Base-by-base conservation (phyloP, 2,329 filamentous ascomycete species). In the Diaporthe vaccinii region DNA sequence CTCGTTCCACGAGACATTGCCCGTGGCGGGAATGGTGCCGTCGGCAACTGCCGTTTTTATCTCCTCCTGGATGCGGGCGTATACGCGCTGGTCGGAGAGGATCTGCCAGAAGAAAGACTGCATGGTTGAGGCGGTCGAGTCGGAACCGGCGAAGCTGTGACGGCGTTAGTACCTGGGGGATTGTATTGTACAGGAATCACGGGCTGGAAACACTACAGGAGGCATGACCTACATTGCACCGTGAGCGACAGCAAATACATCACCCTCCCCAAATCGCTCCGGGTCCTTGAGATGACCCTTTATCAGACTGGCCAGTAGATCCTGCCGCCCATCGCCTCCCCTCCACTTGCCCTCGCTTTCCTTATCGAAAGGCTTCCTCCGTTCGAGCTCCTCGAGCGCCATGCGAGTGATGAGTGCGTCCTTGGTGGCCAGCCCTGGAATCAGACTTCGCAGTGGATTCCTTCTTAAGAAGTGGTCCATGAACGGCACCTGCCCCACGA, bases 51-150 rank as follows among this genome's bases (percentile, higher is more conserved):
- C 87, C 2, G 79, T 62, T 15, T 84, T 81, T 31, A 91, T 84
- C 79, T 90, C 89, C 25, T 80, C 67, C 0, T 82, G 77, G 0
- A 90, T 79, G 6, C 77, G 76, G 2, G 78, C 71, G 77, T 89
- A 86, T 15, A 89, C 84, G 0, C 78, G 80, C 2, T 83, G 82
- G 31, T 86, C 84, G 51, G 86, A 84, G 14, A 90, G 83, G 0
- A 87, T 83, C 57, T 86, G 85, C 83, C 86, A 88, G 83, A 88
- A 89, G 80, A 90, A 89, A 73, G 87, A 89, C 77, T 90, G 88
- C 88, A 90, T 90, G 0, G 88, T 89, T 10, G 88, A 89, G 15
- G 90, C 90, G 0, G 90, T 91, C 0, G 90, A 91, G 81, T 92
- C 90, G 28, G 90, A 91, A 36, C 90, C 90, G 22, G 90, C 89